Evolutionary conservation across 306 rosid species (phyloP).

Genomic region (Sindora glabra): DNA sequence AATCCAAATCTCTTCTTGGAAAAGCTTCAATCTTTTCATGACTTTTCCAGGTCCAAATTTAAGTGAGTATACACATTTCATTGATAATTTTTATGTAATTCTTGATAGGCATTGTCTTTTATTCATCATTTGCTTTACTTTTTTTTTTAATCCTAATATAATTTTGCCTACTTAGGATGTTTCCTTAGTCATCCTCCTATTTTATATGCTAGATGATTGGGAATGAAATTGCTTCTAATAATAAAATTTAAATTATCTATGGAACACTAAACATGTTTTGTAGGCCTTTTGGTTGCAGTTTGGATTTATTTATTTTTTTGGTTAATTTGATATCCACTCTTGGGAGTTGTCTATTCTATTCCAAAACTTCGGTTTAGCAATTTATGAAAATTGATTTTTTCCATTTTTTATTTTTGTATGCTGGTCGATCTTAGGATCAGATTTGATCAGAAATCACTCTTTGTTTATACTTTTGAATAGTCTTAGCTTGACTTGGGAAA

Average conservation of each 20-base stretch:
- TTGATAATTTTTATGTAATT: no score
- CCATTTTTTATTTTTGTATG: no score
- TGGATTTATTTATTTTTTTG: no score
- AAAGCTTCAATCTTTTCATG: slow-evolving; percentile 63
- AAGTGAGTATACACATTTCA: no score
- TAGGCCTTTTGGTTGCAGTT: not conserved
- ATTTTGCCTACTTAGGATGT: not conserved
- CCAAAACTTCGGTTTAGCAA: no score
- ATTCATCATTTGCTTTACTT: not conserved
- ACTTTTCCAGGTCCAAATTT: slow-evolving; percentile 37
- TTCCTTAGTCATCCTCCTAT: not conserved
- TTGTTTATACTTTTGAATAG: no score
- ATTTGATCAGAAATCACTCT: no score
- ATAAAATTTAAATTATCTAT: not conserved
- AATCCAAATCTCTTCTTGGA: slow-evolving; percentile 51
- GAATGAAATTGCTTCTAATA: not conserved
- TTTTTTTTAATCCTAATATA: not conserved
- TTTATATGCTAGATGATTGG: not conserved
- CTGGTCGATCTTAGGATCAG: no score
- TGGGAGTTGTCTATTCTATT: no score
- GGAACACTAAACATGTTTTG: not conserved
- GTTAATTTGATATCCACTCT: no score
- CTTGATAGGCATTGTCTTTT: not conserved
- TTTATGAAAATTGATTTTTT: no score
- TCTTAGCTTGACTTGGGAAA: no score